phyloP scores from a whole-genome alignment of 345 rosid genomes.

The Durio zibethinus region DNA sequence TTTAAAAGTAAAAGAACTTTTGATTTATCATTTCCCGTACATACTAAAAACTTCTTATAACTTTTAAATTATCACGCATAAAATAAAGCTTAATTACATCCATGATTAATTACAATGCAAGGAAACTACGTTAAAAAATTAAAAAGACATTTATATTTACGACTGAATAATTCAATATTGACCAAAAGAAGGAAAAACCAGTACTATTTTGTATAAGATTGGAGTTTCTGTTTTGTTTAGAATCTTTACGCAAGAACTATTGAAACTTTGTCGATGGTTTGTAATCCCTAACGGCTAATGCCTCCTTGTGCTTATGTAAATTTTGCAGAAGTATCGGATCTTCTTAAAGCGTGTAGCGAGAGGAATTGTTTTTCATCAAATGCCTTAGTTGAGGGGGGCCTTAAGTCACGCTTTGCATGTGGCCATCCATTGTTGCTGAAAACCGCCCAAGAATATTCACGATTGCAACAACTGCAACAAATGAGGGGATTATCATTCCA shows the following conservation, averaged over 20 bases:
- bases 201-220: too few relatives aligned
- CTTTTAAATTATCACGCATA: not conserved
- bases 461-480: not conserved
- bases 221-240: not conserved
- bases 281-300: not conserved
- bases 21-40: not conserved
- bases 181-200: too few relatives aligned
- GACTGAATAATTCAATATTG: too few relatives aligned
- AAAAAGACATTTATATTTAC: too few relatives aligned
- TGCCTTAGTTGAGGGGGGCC: constrained; percentile 12
- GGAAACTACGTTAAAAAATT: not conserved
- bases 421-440: constrained; percentile 24
- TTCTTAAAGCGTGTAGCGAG: constrained; percentile 52
- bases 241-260: not conserved
- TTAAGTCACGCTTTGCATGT: constrained; percentile 30
- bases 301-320: not conserved
- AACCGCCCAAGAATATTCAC: constrained; percentile 16
- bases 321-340: constrained; percentile 57
- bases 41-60: too few relatives aligned
- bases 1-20: too few relatives aligned
- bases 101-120: not conserved
- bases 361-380: constrained; percentile 14
- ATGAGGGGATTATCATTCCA: not conserved
- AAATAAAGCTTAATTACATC: not conserved
- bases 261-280: not conserved